Evolutionary conservation across 129 eudicot species (phyloP), one percentile per base, ranked within the genome.

Genomic region (Centrapalus pauciflorus): DNA sequence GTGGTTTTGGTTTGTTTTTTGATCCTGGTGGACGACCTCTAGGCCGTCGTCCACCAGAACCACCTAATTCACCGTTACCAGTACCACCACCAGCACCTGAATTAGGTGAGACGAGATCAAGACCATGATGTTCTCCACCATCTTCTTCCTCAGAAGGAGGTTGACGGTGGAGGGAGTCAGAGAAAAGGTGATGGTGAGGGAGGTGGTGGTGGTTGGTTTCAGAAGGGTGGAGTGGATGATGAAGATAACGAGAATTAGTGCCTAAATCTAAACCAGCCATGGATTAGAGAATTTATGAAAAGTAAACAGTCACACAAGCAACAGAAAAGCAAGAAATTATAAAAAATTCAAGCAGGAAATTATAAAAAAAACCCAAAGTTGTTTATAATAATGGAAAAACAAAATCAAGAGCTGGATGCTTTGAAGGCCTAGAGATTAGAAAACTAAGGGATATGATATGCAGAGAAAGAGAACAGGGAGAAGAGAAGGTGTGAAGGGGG

Each of bases 11-110:
- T 28, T 75, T 75, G 41, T 74, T 74, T 37, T 74, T 74, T 3
- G 79, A 74, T 23, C 79, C 79, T 0, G 79, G 62, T 0, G 79
- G 79, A 1, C 79, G 74, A 7, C 79, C 79, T 48, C 79, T 67
- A 0, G 79, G 74, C 8, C 79, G 66, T 6, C 78, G 69, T 5
- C 71, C 68, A 26, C 54, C 61, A 0, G 35, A 17, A 6, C 62
- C 77, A n/a, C 52, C 66, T 14, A 27, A 12, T 19, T n/a, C n/a
- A n/a, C n/a, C n/a, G n/a, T n/a, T n/a, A n/a, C 46, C 46, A 3
- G 14, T 16, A 11, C 46, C 46, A 2, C 55, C 55, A 48, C 70
- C 70, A 10, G 64, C 62, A 17, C 55, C 71, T 3, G 78, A 63
- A 43, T 23, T 37, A n/a, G 66, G 46, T 2, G 51, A 26, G 55